A percentile compares a stretch with the other conserved stretches of the same genome.
phyloP scores from a whole-genome alignment of 1,284 basidiomycete genomes.

The Trichosporon asahii region DNA sequence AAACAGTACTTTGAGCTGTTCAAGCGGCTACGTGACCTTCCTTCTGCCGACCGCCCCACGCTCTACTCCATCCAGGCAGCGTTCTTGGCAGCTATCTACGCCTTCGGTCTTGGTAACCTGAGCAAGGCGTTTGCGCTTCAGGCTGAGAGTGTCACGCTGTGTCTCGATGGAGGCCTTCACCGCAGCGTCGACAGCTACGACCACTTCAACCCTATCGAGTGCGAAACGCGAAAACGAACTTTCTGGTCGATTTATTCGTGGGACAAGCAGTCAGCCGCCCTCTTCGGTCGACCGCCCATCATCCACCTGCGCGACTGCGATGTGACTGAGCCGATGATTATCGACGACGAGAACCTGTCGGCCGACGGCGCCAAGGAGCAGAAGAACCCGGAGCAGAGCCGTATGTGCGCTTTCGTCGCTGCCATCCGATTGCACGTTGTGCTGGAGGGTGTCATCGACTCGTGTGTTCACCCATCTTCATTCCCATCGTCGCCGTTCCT shows the following conservation, averaged over 20 bases:
- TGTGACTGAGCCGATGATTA: constrained; percentile 70
- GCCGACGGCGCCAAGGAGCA: constrained; percentile 66
- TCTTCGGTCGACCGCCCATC: constrained; percentile 81
- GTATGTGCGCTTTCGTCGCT: constrained; percentile 73
- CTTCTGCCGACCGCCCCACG: constrained; percentile 80
- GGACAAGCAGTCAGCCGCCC: constrained; percentile 76
- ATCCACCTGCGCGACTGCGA: constrained; percentile 81
- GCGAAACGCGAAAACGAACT: constrained; percentile 80
- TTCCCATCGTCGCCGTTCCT: constrained; percentile 52
- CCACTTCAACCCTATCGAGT: constrained; percentile 78
- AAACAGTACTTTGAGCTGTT: constrained; percentile 85
- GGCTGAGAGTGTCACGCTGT: constrained; percentile 76
- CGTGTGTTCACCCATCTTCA: constrained; percentile 51
- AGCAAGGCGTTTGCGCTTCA: constrained; percentile 78
- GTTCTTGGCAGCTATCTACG: constrained; percentile 80
- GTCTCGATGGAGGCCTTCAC: constrained; percentile 76
- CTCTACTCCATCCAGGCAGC: constrained; percentile 84
- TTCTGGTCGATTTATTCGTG: constrained; percentile 89
- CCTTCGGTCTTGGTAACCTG: constrained; percentile 79
- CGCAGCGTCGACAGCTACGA: constrained; percentile 83
- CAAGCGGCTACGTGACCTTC: constrained; percentile 73
- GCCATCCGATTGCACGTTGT: constrained; percentile 74
- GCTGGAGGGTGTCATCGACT: constrained; percentile 63
- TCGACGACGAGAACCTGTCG: constrained; percentile 85
- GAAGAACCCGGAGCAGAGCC: constrained; percentile 65